A percentile compares a stretch with the other conserved stretches of the same genome.
phyloP scores from a whole-genome alignment of 2,329 filamentous ascomycete genomes.

The Fusarium sp. region DNA sequence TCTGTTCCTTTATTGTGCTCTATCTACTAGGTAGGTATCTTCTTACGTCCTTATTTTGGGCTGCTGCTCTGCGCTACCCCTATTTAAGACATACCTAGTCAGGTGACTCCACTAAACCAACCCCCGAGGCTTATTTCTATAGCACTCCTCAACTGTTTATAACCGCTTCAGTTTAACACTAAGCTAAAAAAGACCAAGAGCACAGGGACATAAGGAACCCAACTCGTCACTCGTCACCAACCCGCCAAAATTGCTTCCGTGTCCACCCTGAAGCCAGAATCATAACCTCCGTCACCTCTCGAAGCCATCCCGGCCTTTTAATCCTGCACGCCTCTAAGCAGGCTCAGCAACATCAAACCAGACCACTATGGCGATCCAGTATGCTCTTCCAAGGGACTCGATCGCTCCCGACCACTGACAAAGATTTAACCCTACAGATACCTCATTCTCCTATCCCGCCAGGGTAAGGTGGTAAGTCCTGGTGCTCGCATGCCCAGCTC shows the following conservation, averaged over 20 bases:
- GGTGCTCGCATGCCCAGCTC: conserved; percentile 15
- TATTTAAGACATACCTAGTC: no score
- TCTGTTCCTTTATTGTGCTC: no score
- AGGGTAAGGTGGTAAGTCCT: conserved; percentile 95
- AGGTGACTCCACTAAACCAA: no score
- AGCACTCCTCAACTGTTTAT: no score
- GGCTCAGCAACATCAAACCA: conserved; percentile 36
- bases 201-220: no score
- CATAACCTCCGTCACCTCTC: conserved; percentile 36
- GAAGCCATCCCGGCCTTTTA: conserved; percentile 19
- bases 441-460: conserved; percentile 93
- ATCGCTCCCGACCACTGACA: conserved; percentile 34
- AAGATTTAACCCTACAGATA: conserved; percentile 68
- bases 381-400: conserved; percentile 38
- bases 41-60: no score
- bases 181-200: neutral
- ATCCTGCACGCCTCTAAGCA: conserved; percentile 36
- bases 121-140: no score
- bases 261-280: conserved; percentile 41
- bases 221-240: conserved; percentile 46
- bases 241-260: conserved; percentile 44
- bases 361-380: conserved; percentile 57
- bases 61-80: no score
- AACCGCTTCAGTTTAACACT: no score
- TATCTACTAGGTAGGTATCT: no score